Evolutionary conservation across 2,329 filamentous ascomycete species (phyloP).

Genomic region (Proliferodiscus dingleyae): DNA sequence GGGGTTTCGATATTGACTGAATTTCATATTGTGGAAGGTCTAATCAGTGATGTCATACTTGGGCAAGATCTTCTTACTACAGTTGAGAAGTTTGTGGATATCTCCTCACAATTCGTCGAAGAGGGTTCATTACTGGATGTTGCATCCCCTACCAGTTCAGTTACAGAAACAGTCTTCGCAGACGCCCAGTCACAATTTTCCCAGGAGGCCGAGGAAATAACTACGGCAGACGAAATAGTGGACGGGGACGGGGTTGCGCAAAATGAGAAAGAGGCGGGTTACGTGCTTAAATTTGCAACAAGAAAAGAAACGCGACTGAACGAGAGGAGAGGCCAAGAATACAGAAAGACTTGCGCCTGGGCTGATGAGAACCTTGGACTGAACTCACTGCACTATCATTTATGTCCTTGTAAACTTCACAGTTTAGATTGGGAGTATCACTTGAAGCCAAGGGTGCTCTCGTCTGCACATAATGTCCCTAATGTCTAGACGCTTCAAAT

Average conservation of each 20-base stretch:
- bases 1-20: background rate
- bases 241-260: conserved; percentile 1
- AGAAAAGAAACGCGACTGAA: background rate
- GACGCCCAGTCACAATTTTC: background rate
- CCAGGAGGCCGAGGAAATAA: too few species aligned
- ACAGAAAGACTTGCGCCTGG: background rate
- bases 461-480: too few species aligned
- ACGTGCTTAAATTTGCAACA: background rate
- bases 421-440: background rate
- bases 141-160: background rate
- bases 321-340: background rate
- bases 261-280: background rate
- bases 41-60: conserved; percentile 3
- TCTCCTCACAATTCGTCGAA: background rate
- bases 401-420: conserved; percentile 1
- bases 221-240: background rate
- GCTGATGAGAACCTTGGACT: background rate
- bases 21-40: conserved; percentile 1
- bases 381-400: background rate
- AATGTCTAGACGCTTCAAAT: too few species aligned
- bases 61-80: conserved; percentile 4
- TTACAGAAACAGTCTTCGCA: background rate
- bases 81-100: conserved; percentile 1
- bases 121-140: too few species aligned
- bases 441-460: background rate